A percentile compares a stretch with the other conserved stretches of the same genome.
Conservation (phyloP, 257 asterid species). For the Nicotiana otophora region DNA sequence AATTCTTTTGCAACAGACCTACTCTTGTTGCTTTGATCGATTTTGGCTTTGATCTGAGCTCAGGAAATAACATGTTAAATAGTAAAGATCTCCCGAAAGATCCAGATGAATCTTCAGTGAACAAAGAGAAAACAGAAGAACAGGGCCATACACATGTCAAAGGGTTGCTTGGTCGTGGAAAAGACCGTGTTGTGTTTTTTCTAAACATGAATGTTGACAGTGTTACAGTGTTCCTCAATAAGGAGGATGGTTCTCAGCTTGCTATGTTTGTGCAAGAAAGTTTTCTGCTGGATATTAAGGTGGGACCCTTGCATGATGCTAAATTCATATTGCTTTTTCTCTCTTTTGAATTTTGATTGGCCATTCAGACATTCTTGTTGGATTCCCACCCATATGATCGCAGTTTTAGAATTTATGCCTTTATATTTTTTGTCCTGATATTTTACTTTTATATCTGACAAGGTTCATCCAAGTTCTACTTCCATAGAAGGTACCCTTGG, state of each 20-base stretch:
- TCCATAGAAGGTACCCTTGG: conserved; percentile 84
- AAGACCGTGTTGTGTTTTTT: conserved; percentile 81
- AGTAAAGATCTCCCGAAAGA: conserved; percentile 22
- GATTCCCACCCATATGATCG: neutral
- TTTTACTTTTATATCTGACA: conserved; percentile 21
- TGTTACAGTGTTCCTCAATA: conserved; percentile 84
- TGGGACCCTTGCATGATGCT: conserved; percentile 21
- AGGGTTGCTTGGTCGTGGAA: conserved; percentile 89
- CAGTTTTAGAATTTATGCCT: conserved; percentile 12
- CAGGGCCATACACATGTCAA: conserved; percentile 54
- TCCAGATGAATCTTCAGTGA: conserved; percentile 35
- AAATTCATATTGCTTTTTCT: neutral
- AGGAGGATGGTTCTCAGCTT: conserved; percentile 93
- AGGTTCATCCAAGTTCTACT: conserved; percentile 95
- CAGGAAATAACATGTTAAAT: conserved; percentile 33
- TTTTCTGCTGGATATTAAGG: conserved; percentile 88
- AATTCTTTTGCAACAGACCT: conserved; percentile 91
- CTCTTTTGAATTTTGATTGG: neutral
- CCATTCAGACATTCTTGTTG: neutral
- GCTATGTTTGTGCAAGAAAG: conserved; percentile 98
- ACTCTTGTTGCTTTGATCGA: conserved; percentile 91
- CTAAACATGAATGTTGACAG: conserved; percentile 91
- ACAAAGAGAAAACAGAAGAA: conserved; percentile 62
- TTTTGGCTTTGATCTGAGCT: conserved; percentile 70
- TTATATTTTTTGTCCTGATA: conserved; percentile 13